Evolutionary conservation across 139 green algal species (phyloP).

Genomic region (Gonium pectorale): DNA sequence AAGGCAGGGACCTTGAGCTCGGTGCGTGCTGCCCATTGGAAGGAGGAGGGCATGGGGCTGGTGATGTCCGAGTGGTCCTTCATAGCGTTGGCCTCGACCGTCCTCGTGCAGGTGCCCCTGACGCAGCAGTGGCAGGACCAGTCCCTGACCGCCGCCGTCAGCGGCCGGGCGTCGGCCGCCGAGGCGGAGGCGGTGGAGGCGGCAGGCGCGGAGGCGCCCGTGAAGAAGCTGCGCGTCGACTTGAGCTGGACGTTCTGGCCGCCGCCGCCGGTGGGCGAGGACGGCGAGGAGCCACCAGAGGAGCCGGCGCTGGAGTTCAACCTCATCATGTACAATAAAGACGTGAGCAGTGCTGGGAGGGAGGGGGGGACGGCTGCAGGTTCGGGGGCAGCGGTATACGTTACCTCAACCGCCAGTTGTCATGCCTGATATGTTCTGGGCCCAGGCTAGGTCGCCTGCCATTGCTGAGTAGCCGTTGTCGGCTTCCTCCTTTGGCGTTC

Average conservation of each 20-base stretch:
- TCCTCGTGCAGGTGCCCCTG: conserved; percentile 42
- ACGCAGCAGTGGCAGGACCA: conserved; percentile 49
- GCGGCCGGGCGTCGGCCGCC: conserved; percentile 17
- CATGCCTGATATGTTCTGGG: no score
- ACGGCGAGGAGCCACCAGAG: conserved; percentile 55
- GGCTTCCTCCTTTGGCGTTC: background rate
- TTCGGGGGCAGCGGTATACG: no score
- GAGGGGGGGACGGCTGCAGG: no score
- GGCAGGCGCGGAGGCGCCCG: background rate
- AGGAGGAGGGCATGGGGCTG: no score
- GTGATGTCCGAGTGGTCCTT: no score
- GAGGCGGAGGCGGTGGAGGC: no score
- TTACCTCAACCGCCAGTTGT: no score
- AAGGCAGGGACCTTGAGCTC: no score
- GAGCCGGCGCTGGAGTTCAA: conserved; percentile 52
- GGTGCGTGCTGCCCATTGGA: no score
- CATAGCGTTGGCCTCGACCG: no score
- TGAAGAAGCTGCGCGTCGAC: conserved; percentile 58
- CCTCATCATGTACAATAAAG: conserved; percentile 60
- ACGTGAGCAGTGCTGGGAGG: conserved; percentile 45
- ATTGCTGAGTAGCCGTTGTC: no score
- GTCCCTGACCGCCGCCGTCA: conserved; percentile 30
- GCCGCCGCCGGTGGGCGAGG: conserved; percentile 13
- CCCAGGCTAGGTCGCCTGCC: no score
- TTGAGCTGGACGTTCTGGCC: conserved; percentile 60